Evolutionary conservation across 2,329 filamentous ascomycete genomes (phyloP).

Genomic region (Cladophialophora chaetospira): DNA sequence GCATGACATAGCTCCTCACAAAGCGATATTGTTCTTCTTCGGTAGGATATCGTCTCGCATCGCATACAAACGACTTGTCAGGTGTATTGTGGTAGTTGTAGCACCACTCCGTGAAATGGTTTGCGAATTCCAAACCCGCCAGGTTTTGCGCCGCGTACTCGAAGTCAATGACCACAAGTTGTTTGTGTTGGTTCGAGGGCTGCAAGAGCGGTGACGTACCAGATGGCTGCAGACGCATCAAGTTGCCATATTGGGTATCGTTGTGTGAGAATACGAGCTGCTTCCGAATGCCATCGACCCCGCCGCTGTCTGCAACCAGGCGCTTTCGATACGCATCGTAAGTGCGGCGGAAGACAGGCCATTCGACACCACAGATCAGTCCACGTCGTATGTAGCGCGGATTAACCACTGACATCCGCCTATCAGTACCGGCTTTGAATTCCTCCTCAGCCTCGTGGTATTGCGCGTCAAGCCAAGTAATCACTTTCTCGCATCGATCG

Average conservation of each 20-base stretch:
- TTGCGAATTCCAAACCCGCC: constrained; percentile 87
- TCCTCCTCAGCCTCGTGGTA: constrained; percentile 53
- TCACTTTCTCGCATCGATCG: constrained; percentile 58
- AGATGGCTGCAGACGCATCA: constrained; percentile 72
- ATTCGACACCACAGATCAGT: constrained; percentile 80
- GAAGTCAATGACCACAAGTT: constrained; percentile 96
- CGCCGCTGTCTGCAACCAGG: constrained; percentile 72
- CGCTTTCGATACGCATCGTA: constrained; percentile 77
- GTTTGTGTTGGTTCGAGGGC: constrained; percentile 91
- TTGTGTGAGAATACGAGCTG: constrained; percentile 94
- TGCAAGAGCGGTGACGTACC: constrained; percentile 81
- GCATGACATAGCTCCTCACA: constrained; percentile 81
- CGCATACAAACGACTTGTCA: constrained; percentile 66
- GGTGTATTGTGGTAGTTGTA: constrained; percentile 87
- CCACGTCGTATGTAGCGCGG: constrained; percentile 51
- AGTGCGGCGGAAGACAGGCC: constrained; percentile 72
- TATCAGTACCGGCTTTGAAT: constrained; percentile 41
- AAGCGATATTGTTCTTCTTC: constrained; percentile 69
- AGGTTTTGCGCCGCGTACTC: constrained; percentile 93
- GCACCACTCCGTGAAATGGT: constrained; percentile 97
- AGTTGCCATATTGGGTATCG: constrained; percentile 98
- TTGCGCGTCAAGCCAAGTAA: constrained; percentile 58
- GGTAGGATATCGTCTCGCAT: constrained; percentile 71
- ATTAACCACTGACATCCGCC: constrained; percentile 12
- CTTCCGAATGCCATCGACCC: constrained; percentile 65